Evolutionary conservation across 2,329 filamentous ascomycete species (phyloP).

Genomic region (Periconia sp.): DNA sequence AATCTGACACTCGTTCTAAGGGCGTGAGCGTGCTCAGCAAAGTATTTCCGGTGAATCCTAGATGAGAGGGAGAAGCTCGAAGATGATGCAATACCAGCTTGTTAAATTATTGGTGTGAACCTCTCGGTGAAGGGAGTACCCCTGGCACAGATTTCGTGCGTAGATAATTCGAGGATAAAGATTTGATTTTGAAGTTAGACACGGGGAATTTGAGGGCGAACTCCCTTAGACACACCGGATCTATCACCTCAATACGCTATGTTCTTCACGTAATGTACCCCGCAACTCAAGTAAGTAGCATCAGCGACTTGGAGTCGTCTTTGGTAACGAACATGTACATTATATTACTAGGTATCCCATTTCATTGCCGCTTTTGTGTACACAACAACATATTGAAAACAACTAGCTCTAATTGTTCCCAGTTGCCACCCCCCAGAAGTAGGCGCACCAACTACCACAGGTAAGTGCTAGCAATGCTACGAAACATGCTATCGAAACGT

Average conservation of each 20-base stretch:
- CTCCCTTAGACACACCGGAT: not conserved
- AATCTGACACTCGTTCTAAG: slow-evolving; percentile 21
- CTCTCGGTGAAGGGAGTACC: slow-evolving; percentile 1
- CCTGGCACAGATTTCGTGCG: slow-evolving; percentile 1
- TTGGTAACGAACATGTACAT: too few species aligned
- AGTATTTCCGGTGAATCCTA: slow-evolving; percentile 4
- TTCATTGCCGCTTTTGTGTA: too few species aligned
- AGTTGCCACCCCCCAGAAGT: slow-evolving; percentile 63
- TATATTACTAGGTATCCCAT: too few species aligned
- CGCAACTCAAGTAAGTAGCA: too few species aligned
- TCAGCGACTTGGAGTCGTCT: too few species aligned
- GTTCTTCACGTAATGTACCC: too few species aligned
- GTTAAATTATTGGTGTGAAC: not conserved
- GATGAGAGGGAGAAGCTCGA: slow-evolving; percentile 5
- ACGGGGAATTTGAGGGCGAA: slow-evolving; percentile 1
- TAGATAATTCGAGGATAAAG: slow-evolving; percentile 2
- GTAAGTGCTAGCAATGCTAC: slow-evolving; percentile 49
- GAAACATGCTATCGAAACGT: slow-evolving; percentile 48
- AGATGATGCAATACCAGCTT: not conserved
- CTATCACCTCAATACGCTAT: too few species aligned
- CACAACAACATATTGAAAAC: too few species aligned
- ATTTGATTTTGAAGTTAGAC: slow-evolving; percentile 3
- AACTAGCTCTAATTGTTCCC: slow-evolving; percentile 40
- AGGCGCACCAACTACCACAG: slow-evolving; percentile 57
- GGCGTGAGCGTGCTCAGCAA: slow-evolving; percentile 6